phyloP scores from a whole-genome alignment of 2,329 filamentous ascomycete genomes.

The Trichoderma endophyticum region DNA sequence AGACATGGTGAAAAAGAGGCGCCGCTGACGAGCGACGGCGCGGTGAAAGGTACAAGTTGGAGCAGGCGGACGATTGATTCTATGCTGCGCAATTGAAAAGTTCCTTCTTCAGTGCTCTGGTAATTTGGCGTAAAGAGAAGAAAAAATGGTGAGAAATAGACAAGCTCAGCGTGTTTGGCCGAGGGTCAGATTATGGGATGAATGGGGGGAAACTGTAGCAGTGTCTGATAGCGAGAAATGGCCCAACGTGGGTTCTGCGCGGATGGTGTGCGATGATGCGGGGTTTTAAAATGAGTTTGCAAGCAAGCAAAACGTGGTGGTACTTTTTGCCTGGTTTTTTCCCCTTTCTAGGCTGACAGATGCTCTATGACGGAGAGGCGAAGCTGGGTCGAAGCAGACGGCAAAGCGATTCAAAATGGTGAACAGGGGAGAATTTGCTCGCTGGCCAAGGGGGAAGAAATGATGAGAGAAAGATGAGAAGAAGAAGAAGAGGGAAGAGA shows the following conservation, averaged over 20 bases:
- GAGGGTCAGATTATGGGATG: neutral
- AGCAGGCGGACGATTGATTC: neutral
- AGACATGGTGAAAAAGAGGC: slow-evolving; percentile 46
- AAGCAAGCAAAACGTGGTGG: neutral
- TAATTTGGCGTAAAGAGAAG: neutral
- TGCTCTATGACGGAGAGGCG: neutral
- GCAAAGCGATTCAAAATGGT: neutral
- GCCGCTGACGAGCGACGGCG: slow-evolving; percentile 24
- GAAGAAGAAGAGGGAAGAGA: neutral
- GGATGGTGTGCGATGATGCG: slow-evolving; percentile 14
- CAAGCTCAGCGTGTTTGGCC: neutral
- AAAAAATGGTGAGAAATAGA: neutral
- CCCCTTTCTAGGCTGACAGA: neutral
- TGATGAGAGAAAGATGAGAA: neutral
- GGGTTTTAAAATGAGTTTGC: slow-evolving; percentile 17
- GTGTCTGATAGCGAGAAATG: neutral
- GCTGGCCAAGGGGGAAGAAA: neutral
- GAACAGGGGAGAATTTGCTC: neutral
- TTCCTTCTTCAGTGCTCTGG: neutral
- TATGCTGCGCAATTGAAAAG: neutral
- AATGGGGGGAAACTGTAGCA: neutral
- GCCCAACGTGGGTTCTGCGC: neutral
- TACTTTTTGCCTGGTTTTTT: neutral
- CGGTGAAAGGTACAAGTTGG: neutral
- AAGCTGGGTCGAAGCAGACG: neutral